These are phyloP conservation scores for Nannizziopsis barbatae DNA, from an alignment of 2,329 filamentous ascomycete genomes.

Conservation along the genomic window DNA sequence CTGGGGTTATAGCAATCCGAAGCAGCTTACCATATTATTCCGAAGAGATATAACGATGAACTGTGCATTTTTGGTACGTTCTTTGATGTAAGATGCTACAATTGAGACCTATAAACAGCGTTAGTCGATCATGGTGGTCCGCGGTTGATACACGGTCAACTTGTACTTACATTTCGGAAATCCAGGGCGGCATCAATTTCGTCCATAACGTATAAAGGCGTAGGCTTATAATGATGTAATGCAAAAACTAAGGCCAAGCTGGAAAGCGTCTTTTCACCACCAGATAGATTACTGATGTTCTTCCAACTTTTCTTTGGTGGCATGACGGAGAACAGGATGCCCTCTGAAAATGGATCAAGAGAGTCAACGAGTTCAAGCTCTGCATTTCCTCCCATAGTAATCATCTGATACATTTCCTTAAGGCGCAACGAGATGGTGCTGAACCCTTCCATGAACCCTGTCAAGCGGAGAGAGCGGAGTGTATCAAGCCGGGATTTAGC, in stretches of 20 bases:
- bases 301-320: slow-evolving; percentile 99
- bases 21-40: slow-evolving; percentile 69
- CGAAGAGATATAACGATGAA: slow-evolving; percentile 96
- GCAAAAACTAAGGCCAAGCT: slow-evolving; percentile 95
- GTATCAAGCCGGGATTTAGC: slow-evolving; percentile 91
- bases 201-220: slow-evolving; percentile 97
- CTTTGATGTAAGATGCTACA: slow-evolving; percentile 97
- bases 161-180: slow-evolving; percentile 77
- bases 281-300: slow-evolving; percentile 91
- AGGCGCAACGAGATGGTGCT: slow-evolving; percentile 82
- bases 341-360: slow-evolving; percentile 91
- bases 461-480: slow-evolving; percentile 74
- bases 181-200: slow-evolving; percentile 97
- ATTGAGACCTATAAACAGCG: slow-evolving; percentile 64
- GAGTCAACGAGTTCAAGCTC: slow-evolving; percentile 95
- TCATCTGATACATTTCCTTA: slow-evolving; percentile 99
- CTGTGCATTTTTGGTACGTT: slow-evolving; percentile 96
- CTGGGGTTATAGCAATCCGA: not conserved
- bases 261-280: slow-evolving; percentile 93
- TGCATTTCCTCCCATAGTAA: slow-evolving; percentile 97
- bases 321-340: slow-evolving; percentile 96
- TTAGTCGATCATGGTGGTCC: not conserved
- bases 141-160: not conserved
- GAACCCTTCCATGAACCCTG: slow-evolving; percentile 98
- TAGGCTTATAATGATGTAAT: slow-evolving; percentile 94